Evolutionary conservation across 2,329 filamentous ascomycete genomes (phyloP), one percentile per base, ranked within the genome.

Genomic region (Sordariomycetes sp.): DNA sequence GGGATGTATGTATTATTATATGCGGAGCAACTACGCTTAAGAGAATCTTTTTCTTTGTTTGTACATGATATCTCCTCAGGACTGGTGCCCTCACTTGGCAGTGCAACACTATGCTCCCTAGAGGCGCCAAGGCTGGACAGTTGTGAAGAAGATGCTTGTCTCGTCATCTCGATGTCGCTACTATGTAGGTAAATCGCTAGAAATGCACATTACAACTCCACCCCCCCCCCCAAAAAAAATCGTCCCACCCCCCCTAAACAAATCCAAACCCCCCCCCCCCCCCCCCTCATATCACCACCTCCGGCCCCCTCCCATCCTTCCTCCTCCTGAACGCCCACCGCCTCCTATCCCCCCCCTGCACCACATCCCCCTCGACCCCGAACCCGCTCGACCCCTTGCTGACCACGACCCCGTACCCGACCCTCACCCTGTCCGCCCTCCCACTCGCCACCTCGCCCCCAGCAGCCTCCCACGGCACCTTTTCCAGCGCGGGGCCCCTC

Each of bases 401-500:
- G 15, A 50, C 32, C 25, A 58, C 52, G 17, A 58, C 36, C 4
- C 56, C 56, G n/a, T 58, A 58, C 25, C 56, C 56, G 17, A 58
- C 52, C 52, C 48, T 54, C 22, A 58, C 39, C 28, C 36, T 34
- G 13, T 15, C 22, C n/a, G 52, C 56, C 15, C 50, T 62, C n/a
- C 61, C 63, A 10, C 57, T 61, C 2, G 45, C 45, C 45, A 22
- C 45, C n/a, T 20, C 20, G 15, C 39, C 39, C 20, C 8, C 45
- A 7, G n/a, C 45, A 3, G 10, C 45, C 42, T 59, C 60, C 60
- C 64, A 65, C 13, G 65, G 64, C 8, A 71, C 58, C 60, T 64
- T 67, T 58, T 72, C 69, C 6, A 71, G 63, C 10, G 66, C 68
- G 5, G 63, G 65, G 1, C 70, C 70, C 20, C 70, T 65, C 12